Percentiles rank a stretch among this genome's conserved stretches.
phyloP scores from a whole-genome alignment of 1,139 yeast species.

The Taphrina wiesneri region DNA sequence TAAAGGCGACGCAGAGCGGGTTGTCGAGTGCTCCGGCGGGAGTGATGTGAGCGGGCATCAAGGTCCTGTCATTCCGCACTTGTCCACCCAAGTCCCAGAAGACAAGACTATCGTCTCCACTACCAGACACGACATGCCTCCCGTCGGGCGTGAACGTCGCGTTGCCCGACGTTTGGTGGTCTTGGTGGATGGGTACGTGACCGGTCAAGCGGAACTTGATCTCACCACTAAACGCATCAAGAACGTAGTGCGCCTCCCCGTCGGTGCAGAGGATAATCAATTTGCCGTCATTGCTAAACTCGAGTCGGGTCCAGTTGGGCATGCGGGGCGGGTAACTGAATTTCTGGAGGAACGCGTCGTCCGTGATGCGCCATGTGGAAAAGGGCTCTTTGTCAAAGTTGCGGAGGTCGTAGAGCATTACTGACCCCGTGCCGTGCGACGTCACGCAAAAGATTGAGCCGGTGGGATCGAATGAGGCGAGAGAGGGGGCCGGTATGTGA shows the following conservation, averaged over 20 bases:
- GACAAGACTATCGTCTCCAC: slow-evolving; percentile 55
- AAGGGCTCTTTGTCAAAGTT: slow-evolving; percentile 61
- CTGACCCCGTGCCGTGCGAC: slow-evolving; percentile 51
- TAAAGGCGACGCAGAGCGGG: slow-evolving; percentile 69
- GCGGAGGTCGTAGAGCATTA: slow-evolving; percentile 63
- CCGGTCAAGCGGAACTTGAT: slow-evolving; percentile 40
- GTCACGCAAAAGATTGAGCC: slow-evolving; percentile 80
- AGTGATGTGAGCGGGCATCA: slow-evolving; percentile 43
- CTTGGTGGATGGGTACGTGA: slow-evolving; percentile 16
- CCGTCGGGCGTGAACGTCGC: slow-evolving; percentile 82
- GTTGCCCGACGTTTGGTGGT: slow-evolving; percentile 50
- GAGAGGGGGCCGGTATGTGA: slow-evolving; percentile 58
- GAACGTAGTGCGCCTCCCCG: slow-evolving; percentile 56
- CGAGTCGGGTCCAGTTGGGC: slow-evolving; percentile 62
- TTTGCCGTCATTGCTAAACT: slow-evolving; percentile 82
- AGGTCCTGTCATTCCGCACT: slow-evolving; percentile 41
- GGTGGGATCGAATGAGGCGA: slow-evolving; percentile 75
- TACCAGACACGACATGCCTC: slow-evolving; percentile 63
- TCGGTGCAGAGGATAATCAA: slow-evolving; percentile 66
- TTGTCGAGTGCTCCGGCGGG: slow-evolving; percentile 46
- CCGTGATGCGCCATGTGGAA: slow-evolving; percentile 44
- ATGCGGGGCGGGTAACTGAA: slow-evolving; percentile 43
- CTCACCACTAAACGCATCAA: slow-evolving; percentile 73
- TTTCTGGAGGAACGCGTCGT: slow-evolving; percentile 39
- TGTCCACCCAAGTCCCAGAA: slow-evolving; percentile 61